Percentiles rank a stretch among this genome's conserved stretches.
Conservation (phyloP, 768 basidiomycete species). For the Peribolospora baueri region DNA sequence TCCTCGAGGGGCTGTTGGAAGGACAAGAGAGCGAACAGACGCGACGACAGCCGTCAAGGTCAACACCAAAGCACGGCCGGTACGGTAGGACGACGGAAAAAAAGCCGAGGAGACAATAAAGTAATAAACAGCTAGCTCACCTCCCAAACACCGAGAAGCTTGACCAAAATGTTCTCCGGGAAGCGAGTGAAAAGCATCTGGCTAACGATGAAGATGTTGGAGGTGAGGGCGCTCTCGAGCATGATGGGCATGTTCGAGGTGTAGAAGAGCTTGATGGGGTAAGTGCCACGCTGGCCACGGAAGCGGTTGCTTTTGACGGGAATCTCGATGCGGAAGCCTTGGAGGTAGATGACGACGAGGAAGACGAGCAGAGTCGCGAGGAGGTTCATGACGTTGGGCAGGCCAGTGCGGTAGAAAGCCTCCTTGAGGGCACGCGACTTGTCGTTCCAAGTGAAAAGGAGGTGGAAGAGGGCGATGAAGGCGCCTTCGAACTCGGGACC, state of each 20-base stretch:
- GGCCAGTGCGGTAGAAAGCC: slow-evolving; percentile 89
- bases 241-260: slow-evolving; percentile 99
- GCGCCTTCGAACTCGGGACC: slow-evolving; percentile 97
- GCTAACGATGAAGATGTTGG: slow-evolving; percentile 81
- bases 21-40: neutral
- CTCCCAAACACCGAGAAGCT: slow-evolving; percentile 93
- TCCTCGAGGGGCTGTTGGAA: slow-evolving; percentile 59
- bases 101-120: neutral
- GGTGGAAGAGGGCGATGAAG: slow-evolving; percentile 83
- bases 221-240: slow-evolving; percentile 78
- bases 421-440: slow-evolving; percentile 89
- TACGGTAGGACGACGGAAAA: neutral
- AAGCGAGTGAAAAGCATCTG: slow-evolving; percentile 87
- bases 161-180: slow-evolving; percentile 72
- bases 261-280: slow-evolving; percentile 97
- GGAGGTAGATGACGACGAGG: slow-evolving; percentile 86
- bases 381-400: slow-evolving; percentile 95
- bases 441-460: slow-evolving; percentile 94
- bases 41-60: neutral
- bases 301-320: slow-evolving; percentile 90
- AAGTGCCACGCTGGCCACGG: slow-evolving; percentile 83
- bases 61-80: neutral
- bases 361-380: slow-evolving; percentile 78
- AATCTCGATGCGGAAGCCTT: slow-evolving; percentile 96
- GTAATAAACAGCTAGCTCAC: slow-evolving; percentile 24